phyloP scores from a whole-genome alignment of 225 moss, liverwort and hornwort genomes.

The Pseudoscleropodium purum region DNA sequence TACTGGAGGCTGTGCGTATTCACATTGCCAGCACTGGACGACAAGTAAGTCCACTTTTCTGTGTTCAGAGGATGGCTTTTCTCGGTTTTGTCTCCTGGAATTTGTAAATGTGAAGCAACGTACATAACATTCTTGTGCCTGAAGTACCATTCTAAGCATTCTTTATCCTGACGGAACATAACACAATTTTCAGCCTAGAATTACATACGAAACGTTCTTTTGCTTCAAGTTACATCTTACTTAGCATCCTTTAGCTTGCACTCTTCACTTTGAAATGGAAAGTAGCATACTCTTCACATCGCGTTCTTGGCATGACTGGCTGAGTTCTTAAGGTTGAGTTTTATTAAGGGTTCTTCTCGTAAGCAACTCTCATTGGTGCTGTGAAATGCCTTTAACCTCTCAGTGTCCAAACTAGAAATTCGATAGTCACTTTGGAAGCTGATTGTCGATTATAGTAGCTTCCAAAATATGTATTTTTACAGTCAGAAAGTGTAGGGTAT shows the following conservation, averaged over 20 bases:
- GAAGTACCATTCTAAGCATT: background rate
- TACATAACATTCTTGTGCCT: background rate
- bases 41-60: slow-evolving; percentile 7
- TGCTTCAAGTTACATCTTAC: background rate
- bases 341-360: background rate
- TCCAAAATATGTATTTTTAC: background rate
- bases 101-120: background rate
- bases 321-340: background rate
- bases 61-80: background rate
- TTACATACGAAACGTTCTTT: background rate
- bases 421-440: background rate
- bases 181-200: background rate
- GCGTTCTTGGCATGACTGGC: background rate
- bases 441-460: background rate
- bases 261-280: background rate
- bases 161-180: background rate
- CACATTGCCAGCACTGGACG: slow-evolving; percentile 78
- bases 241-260: background rate
- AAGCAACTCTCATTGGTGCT: background rate
- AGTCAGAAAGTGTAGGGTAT: background rate
- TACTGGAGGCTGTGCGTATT: slow-evolving; percentile 75
- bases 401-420: background rate
- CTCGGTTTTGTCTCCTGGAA: background rate
- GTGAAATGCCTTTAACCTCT: background rate
- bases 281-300: background rate